Evolutionary conservation across 148 eudicot genomes (phyloP).

Genomic region (Rhododendron molle): DNA sequence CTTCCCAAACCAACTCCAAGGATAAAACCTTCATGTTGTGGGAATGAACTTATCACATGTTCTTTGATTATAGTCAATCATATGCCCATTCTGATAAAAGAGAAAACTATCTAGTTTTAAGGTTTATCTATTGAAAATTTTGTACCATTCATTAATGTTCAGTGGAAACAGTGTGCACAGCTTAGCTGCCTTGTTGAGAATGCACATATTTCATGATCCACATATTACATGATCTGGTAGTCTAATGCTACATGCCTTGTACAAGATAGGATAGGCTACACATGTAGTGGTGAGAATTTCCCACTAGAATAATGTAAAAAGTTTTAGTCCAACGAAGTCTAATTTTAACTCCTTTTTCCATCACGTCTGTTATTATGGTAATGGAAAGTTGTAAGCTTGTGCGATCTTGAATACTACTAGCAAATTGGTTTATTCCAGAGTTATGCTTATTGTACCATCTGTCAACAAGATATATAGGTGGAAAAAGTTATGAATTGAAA

Average conservation of each 20-base stretch:
- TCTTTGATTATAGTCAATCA: neutral
- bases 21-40: too few species aligned
- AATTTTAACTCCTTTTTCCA: neutral
- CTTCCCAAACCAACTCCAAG: too few species aligned
- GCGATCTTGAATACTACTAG: neutral
- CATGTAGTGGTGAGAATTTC: too few species aligned
- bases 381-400: neutral
- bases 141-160: neutral
- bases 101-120: neutral
- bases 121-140: neutral
- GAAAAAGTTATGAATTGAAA: too few species aligned
- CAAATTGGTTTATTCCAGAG: neutral
- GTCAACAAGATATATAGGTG: neutral
- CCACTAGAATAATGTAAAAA: too few species aligned
- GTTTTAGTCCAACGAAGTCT: neutral
- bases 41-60: too few species aligned
- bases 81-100: neutral
- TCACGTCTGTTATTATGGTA: neutral
- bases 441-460: neutral
- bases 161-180: neutral
- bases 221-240: too few species aligned
- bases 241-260: neutral
- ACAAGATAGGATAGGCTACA: neutral
- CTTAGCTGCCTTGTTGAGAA: neutral
- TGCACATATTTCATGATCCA: neutral